phyloP scores from a whole-genome alignment of 257 asterid genomes.

The Solanum ossicruentum region DNA sequence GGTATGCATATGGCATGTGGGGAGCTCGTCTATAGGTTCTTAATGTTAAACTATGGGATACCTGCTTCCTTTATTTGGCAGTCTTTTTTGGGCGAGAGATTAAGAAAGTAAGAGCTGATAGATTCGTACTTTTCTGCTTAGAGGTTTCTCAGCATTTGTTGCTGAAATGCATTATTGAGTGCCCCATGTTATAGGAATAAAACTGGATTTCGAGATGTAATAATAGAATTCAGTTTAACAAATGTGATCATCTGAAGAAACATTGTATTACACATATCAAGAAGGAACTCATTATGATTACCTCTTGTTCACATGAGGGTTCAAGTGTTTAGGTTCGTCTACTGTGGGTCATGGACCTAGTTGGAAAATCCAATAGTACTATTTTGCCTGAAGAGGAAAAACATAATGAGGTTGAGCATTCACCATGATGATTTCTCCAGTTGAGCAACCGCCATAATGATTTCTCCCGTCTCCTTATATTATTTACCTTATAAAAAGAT shows the following conservation, averaged over 20 bases:
- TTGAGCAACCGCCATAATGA: background rate
- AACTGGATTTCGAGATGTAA: background rate
- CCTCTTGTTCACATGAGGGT: background rate
- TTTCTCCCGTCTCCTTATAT: background rate
- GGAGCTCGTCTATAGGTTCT: background rate
- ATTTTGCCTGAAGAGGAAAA: background rate
- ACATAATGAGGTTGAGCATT: background rate
- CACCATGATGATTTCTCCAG: background rate
- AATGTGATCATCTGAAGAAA: background rate
- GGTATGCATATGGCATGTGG: background rate
- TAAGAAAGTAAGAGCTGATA: background rate
- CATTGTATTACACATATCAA: background rate
- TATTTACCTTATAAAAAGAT: background rate
- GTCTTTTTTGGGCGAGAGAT: background rate
- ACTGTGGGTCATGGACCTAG: background rate
- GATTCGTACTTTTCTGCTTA: background rate
- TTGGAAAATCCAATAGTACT: background rate
- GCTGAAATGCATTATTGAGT: background rate
- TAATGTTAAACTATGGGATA: background rate
- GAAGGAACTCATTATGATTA: background rate
- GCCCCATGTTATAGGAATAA: background rate
- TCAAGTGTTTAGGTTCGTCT: background rate
- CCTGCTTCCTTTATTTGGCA: background rate
- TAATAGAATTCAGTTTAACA: background rate
- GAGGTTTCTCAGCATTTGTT: background rate